These are phyloP conservation scores for Apiospora rasikravindrae DNA, from an alignment of 2,329 filamentous ascomycete genomes.

Conservation along the genomic window DNA sequence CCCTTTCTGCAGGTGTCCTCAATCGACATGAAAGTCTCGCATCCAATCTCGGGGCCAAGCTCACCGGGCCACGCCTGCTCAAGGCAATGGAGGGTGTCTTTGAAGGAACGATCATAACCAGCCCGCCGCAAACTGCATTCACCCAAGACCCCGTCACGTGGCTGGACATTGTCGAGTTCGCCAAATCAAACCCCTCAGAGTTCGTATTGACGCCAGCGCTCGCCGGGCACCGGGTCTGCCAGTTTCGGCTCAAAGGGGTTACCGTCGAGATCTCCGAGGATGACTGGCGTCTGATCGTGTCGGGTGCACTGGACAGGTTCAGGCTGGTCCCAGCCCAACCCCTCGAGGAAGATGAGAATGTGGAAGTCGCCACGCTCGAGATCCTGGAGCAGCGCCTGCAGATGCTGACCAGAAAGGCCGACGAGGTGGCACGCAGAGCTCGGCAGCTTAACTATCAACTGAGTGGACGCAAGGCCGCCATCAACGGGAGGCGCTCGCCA, in stretches of 20 bases:
- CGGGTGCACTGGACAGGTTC: conserved; percentile 78
- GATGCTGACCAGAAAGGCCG: conserved; percentile 79
- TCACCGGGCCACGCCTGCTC: conserved; percentile 80
- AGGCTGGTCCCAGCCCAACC: conserved; percentile 77
- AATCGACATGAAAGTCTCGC: conserved; percentile 87
- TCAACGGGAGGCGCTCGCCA: conserved; percentile 64
- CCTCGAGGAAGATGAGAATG: conserved; percentile 83
- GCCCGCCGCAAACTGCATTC: conserved; percentile 59
- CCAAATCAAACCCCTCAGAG: conserved; percentile 78
- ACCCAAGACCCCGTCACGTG: conserved; percentile 68
- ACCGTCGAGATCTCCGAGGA: conserved; percentile 87
- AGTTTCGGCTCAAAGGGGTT: conserved; percentile 81
- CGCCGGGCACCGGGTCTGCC: conserved; percentile 75
- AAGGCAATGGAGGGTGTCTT: conserved; percentile 88
- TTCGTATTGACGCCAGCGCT: conserved; percentile 74
- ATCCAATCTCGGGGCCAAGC: conserved; percentile 81
- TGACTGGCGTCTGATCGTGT: conserved; percentile 83
- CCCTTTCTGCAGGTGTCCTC: conserved; percentile 65
- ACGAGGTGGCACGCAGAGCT: conserved; percentile 67
- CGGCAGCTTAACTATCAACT: conserved; percentile 82
- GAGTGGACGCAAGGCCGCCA: conserved; percentile 75
- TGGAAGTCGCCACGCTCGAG: conserved; percentile 82
- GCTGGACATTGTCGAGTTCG: conserved; percentile 86
- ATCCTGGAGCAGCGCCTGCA: conserved; percentile 81
- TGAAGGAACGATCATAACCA: conserved; percentile 72